These are phyloP conservation scores for Russula ochroleuca DNA, from an alignment of 768 basidiomycete genomes.

Conservation along the genomic window DNA sequence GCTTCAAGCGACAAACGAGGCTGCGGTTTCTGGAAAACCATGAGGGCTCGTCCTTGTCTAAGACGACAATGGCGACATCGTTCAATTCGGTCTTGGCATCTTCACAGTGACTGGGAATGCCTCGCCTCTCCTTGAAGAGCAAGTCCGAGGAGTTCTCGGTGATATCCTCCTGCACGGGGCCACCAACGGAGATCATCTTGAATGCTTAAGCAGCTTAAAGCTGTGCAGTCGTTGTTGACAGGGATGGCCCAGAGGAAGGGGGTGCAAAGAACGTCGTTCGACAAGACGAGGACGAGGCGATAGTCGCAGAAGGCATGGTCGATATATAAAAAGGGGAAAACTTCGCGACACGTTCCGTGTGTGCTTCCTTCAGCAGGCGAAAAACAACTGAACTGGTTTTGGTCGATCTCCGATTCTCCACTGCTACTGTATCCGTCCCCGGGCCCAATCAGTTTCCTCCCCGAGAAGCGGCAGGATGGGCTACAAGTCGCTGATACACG, in stretches of 20 bases:
- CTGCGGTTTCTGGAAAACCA: conserved; percentile 26
- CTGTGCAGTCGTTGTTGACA: conserved; percentile 16
- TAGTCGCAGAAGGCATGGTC: not conserved
- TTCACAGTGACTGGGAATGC: not conserved
- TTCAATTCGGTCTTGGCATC: conserved; percentile 22
- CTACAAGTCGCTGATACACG: not conserved
- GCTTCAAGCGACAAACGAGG: conserved; percentile 35
- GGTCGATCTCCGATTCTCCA: not conserved
- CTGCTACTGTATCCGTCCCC: not conserved
- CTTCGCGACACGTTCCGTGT: not conserved
- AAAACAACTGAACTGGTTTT: not conserved
- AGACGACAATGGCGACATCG: not conserved
- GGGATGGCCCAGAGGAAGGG: not conserved
- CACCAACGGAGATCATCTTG: not conserved
- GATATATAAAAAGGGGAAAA: not conserved
- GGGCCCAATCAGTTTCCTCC: not conserved
- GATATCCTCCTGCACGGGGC: not conserved
- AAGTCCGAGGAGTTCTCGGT: conserved; percentile 20
- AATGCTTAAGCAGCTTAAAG: no score
- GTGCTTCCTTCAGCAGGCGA: not conserved
- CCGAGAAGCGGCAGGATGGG: not conserved
- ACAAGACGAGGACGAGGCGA: not conserved
- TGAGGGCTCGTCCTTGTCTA: conserved; percentile 25
- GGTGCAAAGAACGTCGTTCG: not conserved
- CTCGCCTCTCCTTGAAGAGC: conserved; percentile 32